Evolutionary conservation across 1,284 basidiomycete genomes (phyloP).

Genomic region (Apiotrichum mycotoxinovorans): DNA sequence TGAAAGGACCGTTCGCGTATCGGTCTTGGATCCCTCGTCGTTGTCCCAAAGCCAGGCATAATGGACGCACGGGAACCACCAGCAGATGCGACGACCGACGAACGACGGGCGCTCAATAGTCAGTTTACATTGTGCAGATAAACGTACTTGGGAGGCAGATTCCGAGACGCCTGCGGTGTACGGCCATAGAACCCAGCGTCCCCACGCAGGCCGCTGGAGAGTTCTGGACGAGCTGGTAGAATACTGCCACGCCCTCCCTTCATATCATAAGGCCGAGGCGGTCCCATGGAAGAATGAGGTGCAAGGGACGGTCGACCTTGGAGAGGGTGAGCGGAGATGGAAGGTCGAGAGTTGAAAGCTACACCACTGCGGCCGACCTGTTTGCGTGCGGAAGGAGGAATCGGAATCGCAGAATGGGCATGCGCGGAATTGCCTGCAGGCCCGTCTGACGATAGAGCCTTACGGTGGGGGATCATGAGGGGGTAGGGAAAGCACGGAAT

Average conservation of each 20-base stretch:
- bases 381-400: conserved; percentile 56
- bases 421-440: conserved; percentile 54
- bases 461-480: conserved; percentile 56
- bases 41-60: conserved; percentile 47
- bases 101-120: conserved; percentile 57
- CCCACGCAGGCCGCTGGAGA: conserved; percentile 53
- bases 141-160: conserved; percentile 7
- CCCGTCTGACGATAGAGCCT: conserved; percentile 60
- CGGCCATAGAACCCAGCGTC: conserved; percentile 57
- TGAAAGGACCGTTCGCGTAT: conserved; percentile 69
- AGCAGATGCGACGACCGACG: conserved; percentile 57
- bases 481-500: neutral
- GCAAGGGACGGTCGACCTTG: neutral
- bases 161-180: conserved; percentile 63
- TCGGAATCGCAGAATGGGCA: conserved; percentile 45
- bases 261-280: neutral
- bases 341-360: conserved; percentile 54
- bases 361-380: neutral
- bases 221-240: neutral
- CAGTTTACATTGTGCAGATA: neutral
- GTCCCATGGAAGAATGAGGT: neutral
- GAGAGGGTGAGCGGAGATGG: conserved; percentile 43
- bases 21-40: conserved; percentile 68
- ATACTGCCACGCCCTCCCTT: neutral
- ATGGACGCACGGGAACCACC: conserved; percentile 50